These are phyloP conservation scores for Tillandsia leiboldiana DNA, from an alignment of 176 grass and related monocot species.

Conservation along the genomic window DNA sequence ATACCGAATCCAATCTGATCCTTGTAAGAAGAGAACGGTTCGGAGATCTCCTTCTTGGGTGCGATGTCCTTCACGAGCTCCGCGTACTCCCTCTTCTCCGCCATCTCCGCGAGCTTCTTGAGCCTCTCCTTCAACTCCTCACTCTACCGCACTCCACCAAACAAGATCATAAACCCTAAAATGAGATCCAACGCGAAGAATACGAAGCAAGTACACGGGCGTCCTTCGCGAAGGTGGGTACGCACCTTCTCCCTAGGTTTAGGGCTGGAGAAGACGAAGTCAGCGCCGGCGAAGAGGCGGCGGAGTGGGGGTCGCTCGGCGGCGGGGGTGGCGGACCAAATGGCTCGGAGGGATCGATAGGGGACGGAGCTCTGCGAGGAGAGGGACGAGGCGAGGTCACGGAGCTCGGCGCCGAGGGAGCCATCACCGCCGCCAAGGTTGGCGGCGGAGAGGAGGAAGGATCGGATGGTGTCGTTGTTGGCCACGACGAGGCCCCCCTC, in stretches of 20 bases:
- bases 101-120: slow-evolving; percentile 63
- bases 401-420: slow-evolving; percentile 31
- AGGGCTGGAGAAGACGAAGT: slow-evolving; percentile 55
- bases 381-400: slow-evolving; percentile 33
- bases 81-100: slow-evolving; percentile 67
- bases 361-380: slow-evolving; percentile 24
- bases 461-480: slow-evolving; percentile 45
- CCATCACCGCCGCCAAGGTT: not conserved
- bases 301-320: slow-evolving; percentile 48
- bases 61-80: slow-evolving; percentile 77
- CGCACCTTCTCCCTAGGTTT: slow-evolving; percentile 72
- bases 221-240: not conserved
- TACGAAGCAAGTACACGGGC: too few relatives aligned
- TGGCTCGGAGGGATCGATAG: slow-evolving; percentile 49
- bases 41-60: slow-evolving; percentile 38
- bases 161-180: not conserved
- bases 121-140: slow-evolving; percentile 82
- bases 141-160: slow-evolving; percentile 31
- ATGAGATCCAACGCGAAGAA: not conserved
- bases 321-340: slow-evolving; percentile 50
- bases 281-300: slow-evolving; percentile 32
- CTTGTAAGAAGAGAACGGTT: slow-evolving; percentile 91
- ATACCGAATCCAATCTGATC: slow-evolving; percentile 94
- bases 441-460: slow-evolving; percentile 40
- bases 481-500: slow-evolving; percentile 37